A percentile compares a stretch with the other conserved stretches of the same genome.
These are phyloP conservation scores for Coniochaeta pulveracea DNA, from an alignment of 2,329 filamentous ascomycete genomes.

Conservation along the genomic window DNA sequence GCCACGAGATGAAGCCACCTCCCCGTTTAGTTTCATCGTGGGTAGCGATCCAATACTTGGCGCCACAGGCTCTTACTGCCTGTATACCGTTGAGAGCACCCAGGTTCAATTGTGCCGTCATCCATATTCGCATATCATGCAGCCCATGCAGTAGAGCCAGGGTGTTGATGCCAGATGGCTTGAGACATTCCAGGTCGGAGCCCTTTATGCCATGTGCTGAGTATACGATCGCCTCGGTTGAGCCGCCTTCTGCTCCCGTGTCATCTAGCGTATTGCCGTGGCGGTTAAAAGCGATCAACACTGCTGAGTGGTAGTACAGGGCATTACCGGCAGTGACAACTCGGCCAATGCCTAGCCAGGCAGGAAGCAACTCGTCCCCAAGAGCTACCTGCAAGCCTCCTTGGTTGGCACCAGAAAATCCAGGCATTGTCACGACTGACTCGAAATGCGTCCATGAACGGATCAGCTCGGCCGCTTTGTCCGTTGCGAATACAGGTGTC, in stretches of 20 bases:
- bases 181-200: conserved; percentile 30
- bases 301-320: conserved; percentile 49
- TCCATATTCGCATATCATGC: conserved; percentile 43
- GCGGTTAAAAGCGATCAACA: conserved; percentile 42
- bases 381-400: conserved; percentile 14
- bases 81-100: conserved; percentile 50
- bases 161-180: conserved; percentile 30
- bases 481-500: conserved; percentile 48
- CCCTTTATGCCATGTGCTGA: conserved; percentile 50
- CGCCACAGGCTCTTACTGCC: conserved; percentile 37
- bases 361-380: conserved; percentile 28
- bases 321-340: conserved; percentile 41
- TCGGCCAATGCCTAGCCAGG: conserved; percentile 50
- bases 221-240: conserved; percentile 49
- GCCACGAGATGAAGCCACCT: conserved; percentile 41
- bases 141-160: conserved; percentile 54
- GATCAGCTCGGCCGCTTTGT: conserved; percentile 45
- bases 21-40: conserved; percentile 54
- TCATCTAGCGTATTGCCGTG: conserved; percentile 7
- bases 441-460: conserved; percentile 48
- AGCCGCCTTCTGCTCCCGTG: conserved; percentile 12
- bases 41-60: conserved; percentile 54
- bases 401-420: conserved; percentile 22
- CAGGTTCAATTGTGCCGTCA: conserved; percentile 47
- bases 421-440: conserved; percentile 35